Conservation (phyloP, 2,329 filamentous ascomycete genomes). For the Trichophyton equinum region DNA sequence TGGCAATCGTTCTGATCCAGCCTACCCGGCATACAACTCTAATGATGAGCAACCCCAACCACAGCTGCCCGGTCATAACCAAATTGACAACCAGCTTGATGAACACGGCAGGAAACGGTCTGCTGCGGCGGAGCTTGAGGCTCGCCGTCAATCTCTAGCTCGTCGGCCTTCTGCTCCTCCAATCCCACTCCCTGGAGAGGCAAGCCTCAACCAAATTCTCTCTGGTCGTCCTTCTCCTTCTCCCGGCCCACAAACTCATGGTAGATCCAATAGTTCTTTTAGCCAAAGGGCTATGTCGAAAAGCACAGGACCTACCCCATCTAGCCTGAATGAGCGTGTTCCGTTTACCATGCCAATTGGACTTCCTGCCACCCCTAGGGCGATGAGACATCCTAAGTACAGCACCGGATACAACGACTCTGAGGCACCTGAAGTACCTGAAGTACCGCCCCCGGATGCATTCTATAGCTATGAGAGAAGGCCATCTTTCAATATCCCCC, state of each 20-base stretch:
- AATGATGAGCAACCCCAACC: not conserved
- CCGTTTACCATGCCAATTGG: constrained; percentile 50
- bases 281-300: constrained; percentile 23
- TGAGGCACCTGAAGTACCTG: constrained; percentile 44
- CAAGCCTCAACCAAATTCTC: constrained; percentile 13
- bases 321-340: constrained; percentile 33
- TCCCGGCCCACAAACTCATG: constrained; percentile 29
- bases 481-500: constrained; percentile 19
- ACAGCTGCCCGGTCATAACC: not conserved
- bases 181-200: constrained; percentile 60
- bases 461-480: constrained; percentile 13
- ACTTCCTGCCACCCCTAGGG: constrained; percentile 79
- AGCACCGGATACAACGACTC: constrained; percentile 35
- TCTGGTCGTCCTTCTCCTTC: constrained; percentile 16
- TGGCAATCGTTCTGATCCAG: not conserved
- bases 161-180: constrained; percentile 65
- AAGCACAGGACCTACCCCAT: constrained; percentile 26
- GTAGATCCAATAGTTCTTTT: constrained; percentile 22
- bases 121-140: constrained; percentile 75
- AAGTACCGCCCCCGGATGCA: not conserved
- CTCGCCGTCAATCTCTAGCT: constrained; percentile 71
- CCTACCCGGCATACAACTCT: not conserved
- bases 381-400: constrained; percentile 71
- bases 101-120: constrained; percentile 50
- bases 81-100: not conserved